Evolutionary conservation across 306 rosid genomes (phyloP), one percentile per base, ranked within the genome.

Genomic region (Mucuna pruriens): DNA sequence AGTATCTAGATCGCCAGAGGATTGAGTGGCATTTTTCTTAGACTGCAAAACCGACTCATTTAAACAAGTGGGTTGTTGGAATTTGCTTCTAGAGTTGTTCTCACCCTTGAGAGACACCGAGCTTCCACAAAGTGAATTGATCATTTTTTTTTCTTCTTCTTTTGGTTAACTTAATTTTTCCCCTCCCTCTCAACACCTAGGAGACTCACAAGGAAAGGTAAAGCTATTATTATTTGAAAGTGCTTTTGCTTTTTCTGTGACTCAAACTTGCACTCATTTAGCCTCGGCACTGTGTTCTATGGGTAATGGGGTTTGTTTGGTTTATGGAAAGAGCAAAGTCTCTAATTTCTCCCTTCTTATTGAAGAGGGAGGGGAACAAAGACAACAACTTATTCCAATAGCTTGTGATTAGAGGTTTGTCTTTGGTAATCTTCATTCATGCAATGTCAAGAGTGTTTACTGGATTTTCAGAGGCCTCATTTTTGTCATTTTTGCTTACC

Each of bases 61-160:
- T 1, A 89, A 82, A 9, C 94, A 79, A 44, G 87, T 81, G 10
- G 88, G 91, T 20, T 74, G 91, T 20, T 74, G 90, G 39, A 48
- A 71, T 80, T 86, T 88, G 63, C 77, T 84, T 83, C 86, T 85
- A 4, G 94, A 87, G 69, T 6, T 62, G 77, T 38, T 86, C 77
- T 92, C 92, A 78, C 86, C 87, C 84, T 92, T 90, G 48, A 85
- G 80, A 0, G 95, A 82, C 38, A 80, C 82, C 69, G 91, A 84
- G 82, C 97, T 91, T 81, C 92, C 97, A 75, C 95, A 90, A 4
- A 89, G 87, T 69, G 95, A 85, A 78, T 90, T 95, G 46, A 95
- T 92, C 97, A 92, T 92, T 6, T 73, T 61, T 33, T 12, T 60
- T 16, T 22, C 5, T 25, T 20, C 23, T 23, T 45, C 19, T 3